These are phyloP conservation scores for Grosmannia serpens DNA, from an alignment of 2,329 filamentous ascomycete genomes.

Conservation along the genomic window DNA sequence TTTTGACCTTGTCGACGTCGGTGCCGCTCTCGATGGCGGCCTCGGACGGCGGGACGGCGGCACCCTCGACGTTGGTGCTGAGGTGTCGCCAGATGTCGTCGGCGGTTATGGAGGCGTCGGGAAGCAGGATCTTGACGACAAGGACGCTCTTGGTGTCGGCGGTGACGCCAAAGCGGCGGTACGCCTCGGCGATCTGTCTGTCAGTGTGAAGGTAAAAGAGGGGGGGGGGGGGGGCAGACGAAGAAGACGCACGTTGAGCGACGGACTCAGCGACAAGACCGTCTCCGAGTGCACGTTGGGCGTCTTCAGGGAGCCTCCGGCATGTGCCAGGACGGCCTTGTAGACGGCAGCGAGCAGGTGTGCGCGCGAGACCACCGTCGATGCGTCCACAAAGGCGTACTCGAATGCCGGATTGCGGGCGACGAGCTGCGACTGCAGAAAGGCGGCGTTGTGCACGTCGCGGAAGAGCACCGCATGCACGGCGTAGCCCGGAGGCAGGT, in stretches of 20 bases:
- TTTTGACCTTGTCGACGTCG: slow-evolving; percentile 61
- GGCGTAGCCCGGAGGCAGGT: slow-evolving; percentile 55
- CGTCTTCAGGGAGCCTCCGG: slow-evolving; percentile 53
- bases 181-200: slow-evolving; percentile 74
- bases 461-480: slow-evolving; percentile 68
- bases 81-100: slow-evolving; percentile 49
- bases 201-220: not conserved
- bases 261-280: slow-evolving; percentile 67
- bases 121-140: slow-evolving; percentile 63
- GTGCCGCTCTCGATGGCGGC: slow-evolving; percentile 44
- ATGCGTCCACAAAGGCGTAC: slow-evolving; percentile 87
- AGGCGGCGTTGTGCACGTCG: slow-evolving; percentile 64
- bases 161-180: slow-evolving; percentile 74
- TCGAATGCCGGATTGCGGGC: slow-evolving; percentile 75
- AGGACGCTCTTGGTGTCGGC: slow-evolving; percentile 62
- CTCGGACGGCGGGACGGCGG: slow-evolving; percentile 47
- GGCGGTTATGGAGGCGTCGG: slow-evolving; percentile 28
- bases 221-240: not conserved
- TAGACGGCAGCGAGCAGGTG: slow-evolving; percentile 69
- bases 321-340: slow-evolving; percentile 58
- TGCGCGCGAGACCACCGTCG: slow-evolving; percentile 58
- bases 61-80: slow-evolving; percentile 47
- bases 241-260: slow-evolving; percentile 55
- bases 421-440: slow-evolving; percentile 75
- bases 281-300: slow-evolving; percentile 84